A percentile compares a stretch with the other conserved stretches of the same genome.
phyloP scores from a whole-genome alignment of 2,329 filamentous ascomycete species.

The Daldinia sp. region DNA sequence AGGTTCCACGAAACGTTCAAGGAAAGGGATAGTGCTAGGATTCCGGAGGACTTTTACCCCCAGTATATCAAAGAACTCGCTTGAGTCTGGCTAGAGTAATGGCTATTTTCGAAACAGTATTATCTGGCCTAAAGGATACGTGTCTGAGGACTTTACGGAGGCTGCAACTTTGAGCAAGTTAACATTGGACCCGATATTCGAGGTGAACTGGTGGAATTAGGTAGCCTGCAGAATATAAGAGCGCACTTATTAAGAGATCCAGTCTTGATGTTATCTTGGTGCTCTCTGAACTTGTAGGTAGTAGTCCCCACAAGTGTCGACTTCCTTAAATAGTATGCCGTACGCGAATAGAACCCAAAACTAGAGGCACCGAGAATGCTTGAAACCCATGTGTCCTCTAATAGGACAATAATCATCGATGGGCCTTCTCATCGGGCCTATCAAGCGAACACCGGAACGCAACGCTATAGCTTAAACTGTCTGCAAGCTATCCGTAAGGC shows the following conservation, averaged over 20 bases:
- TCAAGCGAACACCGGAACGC: neutral
- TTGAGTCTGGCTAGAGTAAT: neutral
- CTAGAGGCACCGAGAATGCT: too few species aligned
- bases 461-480: neutral
- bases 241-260: neutral
- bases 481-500: neutral
- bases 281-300: neutral
- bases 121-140: neutral
- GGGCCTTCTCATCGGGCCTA: too few species aligned
- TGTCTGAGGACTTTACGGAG: neutral
- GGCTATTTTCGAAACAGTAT: neutral
- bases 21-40: constrained; percentile 12
- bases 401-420: too few species aligned
- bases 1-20: constrained; percentile 7
- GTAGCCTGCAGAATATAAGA: neutral
- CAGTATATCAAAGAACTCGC: neutral
- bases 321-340: neutral
- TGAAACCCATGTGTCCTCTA: too few species aligned
- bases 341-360: neutral
- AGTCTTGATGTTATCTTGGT: neutral
- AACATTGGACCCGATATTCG: neutral
- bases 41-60: constrained; percentile 4
- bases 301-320: neutral
- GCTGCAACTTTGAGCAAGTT: neutral
- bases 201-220: neutral